These are phyloP conservation scores for Populus euphratica DNA, from an alignment of 345 rosid species.

Conservation along the genomic window DNA sequence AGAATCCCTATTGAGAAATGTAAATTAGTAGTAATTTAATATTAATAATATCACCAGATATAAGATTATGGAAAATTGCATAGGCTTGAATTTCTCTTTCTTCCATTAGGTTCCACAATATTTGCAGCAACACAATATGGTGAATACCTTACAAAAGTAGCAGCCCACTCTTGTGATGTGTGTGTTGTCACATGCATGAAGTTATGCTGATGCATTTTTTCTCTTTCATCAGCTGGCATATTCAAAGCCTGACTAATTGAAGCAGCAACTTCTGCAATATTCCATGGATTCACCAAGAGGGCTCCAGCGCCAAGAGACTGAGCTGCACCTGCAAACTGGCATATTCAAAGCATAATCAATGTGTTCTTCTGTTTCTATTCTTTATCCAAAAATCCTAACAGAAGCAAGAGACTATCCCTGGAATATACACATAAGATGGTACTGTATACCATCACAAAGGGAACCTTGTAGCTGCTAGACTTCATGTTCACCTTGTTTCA, in stretches of 20 bases:
- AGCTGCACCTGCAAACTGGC: conserved; percentile 64
- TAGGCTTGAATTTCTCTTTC: neutral
- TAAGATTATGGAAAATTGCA: too few relatives aligned
- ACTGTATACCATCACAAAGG: neutral
- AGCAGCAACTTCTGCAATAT: conserved; percentile 53
- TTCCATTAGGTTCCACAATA: neutral
- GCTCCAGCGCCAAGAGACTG: conserved; percentile 71
- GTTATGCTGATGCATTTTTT: conserved; percentile 54
- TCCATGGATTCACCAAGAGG: conserved; percentile 58
- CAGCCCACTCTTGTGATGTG: conserved; percentile 69
- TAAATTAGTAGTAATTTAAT: neutral
- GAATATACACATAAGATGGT: neutral
- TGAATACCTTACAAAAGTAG: conserved; percentile 53
- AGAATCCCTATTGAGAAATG: too few relatives aligned
- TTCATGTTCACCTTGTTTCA: neutral
- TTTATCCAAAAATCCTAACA: neutral
- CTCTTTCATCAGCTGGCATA: conserved; percentile 58
- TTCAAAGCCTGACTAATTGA: conserved; percentile 52
- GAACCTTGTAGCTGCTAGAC: neutral
- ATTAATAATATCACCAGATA: neutral
- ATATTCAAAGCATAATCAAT: conserved; percentile 10
- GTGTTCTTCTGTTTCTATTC: neutral
- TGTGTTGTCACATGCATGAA: conserved; percentile 58
- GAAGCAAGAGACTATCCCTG: neutral
- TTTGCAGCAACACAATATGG: conserved; percentile 1